Evolutionary conservation across 169 alveolate genomes (phyloP).

Genomic region (Plasmodium gaboni): DNA sequence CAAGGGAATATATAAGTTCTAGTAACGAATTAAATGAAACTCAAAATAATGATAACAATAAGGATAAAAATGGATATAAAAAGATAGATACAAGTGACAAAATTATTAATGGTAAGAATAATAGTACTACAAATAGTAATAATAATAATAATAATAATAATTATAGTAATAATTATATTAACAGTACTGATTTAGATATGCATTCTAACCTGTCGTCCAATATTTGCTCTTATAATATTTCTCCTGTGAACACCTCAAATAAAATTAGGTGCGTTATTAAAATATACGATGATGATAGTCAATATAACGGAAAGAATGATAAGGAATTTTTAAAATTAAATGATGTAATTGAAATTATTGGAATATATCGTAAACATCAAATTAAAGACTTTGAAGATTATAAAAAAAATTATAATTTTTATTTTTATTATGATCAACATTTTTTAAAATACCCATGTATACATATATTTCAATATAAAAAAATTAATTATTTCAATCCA

Average conservation of each 20-base stretch:
- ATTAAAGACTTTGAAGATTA: conserved; percentile 53
- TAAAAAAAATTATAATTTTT: conserved; percentile 50
- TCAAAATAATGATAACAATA: not conserved
- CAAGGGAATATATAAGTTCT: not conserved
- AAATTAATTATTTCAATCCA: conserved; percentile 62
- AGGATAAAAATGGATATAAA: too few species aligned
- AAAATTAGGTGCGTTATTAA: conserved; percentile 54
- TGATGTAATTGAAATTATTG: conserved; percentile 68
- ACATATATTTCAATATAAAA: conserved; percentile 62
- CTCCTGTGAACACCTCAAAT: not conserved
- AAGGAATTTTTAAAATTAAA: conserved; percentile 55
- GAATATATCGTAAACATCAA: conserved; percentile 72
- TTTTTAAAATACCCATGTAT: conserved; percentile 71
- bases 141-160: not conserved
- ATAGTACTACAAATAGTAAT: not conserved
- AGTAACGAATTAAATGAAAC: not conserved
- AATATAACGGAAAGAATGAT: conserved; percentile 60
- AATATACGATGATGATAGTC: conserved; percentile 73
- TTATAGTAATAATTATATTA: not conserved
- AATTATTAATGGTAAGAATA: not conserved
- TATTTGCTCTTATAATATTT: too few species aligned
- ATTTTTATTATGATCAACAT: conserved; percentile 66
- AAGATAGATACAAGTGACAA: not conserved
- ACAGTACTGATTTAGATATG: too few species aligned
- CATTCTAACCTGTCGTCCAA: too few species aligned